Evolutionary conservation across 768 basidiomycete genomes (phyloP), one percentile per base, ranked within the genome.

Genomic region (Trametes gibbosa): DNA sequence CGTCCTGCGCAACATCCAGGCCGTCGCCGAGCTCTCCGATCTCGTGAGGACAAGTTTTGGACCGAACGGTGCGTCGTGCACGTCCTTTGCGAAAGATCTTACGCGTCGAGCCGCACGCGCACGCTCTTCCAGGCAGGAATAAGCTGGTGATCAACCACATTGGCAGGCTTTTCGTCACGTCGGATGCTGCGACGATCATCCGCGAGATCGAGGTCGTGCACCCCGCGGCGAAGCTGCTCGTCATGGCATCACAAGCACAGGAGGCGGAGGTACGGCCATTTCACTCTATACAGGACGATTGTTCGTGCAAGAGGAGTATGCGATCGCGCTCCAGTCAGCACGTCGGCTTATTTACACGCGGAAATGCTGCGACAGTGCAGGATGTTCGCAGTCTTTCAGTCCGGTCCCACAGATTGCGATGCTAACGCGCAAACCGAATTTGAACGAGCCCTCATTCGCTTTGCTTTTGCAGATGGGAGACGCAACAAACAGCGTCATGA

Each of bases 81-180:
- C 27, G 16, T 14, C 60, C 27, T n/a, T 32, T 27, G 5, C 46
- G 43, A 8, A 16, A 9, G 41, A 23, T 51, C 49, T 58, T 4
- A 41, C 3, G 37, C 5, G 25, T 32, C 37, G 49, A 29, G 47
- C 34, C 43, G 45, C 39, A 23, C 34, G 42, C 42, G 29, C 41
- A 32, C n/a, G 35, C 51, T 16, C 54, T 4, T 10, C 4, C 68
- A 93, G 96, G 96, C 48, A 84, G 96, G 52, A 99, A 98, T 75
- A 99, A 99, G 74, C 85, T 99, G 54, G 77, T 99, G 72, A 96
- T 99, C 76, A 99, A 99, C 74, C 96, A 98, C 74, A 81, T 99
- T 35, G 95, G 95, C 54, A 83, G 87, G 73, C 81, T 98, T 39
- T 98, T 98, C 75, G 95, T 98, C 60, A 99, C 97, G 34, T 96